These are phyloP conservation scores for Mrakia blollopis DNA, from an alignment of 768 basidiomycete genomes.

Conservation along the genomic window DNA sequence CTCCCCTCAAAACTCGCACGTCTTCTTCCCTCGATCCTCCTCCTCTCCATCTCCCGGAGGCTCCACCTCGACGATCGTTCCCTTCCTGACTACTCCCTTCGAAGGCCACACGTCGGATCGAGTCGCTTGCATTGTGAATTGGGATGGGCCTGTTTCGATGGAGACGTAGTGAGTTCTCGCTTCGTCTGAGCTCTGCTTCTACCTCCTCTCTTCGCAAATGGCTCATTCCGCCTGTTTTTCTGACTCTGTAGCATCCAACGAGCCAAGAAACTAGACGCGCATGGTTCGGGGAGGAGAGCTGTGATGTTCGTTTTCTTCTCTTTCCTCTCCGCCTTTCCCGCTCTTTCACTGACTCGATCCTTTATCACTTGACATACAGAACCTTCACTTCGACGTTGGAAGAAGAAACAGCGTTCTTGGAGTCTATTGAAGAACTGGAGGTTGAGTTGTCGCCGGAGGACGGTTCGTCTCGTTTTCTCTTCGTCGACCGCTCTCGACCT, in stretches of 20 bases:
- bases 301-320: background rate
- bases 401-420: background rate
- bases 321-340: background rate
- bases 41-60: background rate
- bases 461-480: background rate
- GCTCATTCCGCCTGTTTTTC: no score
- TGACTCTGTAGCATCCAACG: background rate
- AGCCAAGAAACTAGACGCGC: background rate
- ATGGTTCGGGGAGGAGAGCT: background rate
- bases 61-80: background rate
- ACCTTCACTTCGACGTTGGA: background rate
- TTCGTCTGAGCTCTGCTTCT: background rate
- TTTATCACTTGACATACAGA: background rate
- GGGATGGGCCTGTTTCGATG: background rate
- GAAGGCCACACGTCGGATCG: background rate
- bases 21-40: slow-evolving; percentile 20
- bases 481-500: background rate
- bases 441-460: background rate
- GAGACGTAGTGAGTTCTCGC: background rate
- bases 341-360: background rate
- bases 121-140: background rate
- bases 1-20: background rate
- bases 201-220: background rate
- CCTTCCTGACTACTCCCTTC: background rate
- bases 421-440: background rate